These are phyloP conservation scores for Paecilomyces sp. DNA, from an alignment of 2,329 filamentous ascomycete species.

Conservation along the genomic window DNA sequence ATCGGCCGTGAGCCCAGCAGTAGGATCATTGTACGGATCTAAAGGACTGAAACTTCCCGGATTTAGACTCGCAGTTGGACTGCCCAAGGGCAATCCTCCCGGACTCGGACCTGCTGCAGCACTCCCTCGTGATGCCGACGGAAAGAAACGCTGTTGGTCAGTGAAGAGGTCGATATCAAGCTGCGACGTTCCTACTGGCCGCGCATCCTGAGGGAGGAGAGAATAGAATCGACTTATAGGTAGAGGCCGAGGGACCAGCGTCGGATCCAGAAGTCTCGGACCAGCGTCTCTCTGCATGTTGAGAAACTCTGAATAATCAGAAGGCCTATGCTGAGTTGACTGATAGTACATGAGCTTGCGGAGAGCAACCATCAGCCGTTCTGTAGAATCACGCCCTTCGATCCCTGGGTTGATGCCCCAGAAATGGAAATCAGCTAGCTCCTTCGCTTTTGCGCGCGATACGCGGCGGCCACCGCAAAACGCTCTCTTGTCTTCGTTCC, in stretches of 20 bases:
- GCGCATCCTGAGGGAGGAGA: neutral
- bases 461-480: neutral
- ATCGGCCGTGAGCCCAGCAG: neutral
- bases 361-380: neutral
- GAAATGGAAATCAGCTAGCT: neutral
- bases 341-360: neutral
- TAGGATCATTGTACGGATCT: neutral
- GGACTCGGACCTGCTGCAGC: neutral
- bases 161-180: neutral
- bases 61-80: neutral
- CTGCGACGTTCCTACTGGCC: neutral
- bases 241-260: neutral
- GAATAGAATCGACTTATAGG: neutral
- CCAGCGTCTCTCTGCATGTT: slow-evolving; percentile 3
- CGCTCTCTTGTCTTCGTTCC: neutral
- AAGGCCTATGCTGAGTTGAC: slow-evolving; percentile 7
- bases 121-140: neutral
- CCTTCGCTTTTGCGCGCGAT: neutral
- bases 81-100: neutral
- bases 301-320: slow-evolving; percentile 2
- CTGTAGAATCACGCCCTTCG: neutral
- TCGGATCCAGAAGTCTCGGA: neutral
- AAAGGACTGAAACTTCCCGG: neutral
- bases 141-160: neutral
- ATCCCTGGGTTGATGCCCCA: neutral